phyloP scores from a whole-genome alignment of 345 rosid species.

The Hypericum androsaemum region DNA sequence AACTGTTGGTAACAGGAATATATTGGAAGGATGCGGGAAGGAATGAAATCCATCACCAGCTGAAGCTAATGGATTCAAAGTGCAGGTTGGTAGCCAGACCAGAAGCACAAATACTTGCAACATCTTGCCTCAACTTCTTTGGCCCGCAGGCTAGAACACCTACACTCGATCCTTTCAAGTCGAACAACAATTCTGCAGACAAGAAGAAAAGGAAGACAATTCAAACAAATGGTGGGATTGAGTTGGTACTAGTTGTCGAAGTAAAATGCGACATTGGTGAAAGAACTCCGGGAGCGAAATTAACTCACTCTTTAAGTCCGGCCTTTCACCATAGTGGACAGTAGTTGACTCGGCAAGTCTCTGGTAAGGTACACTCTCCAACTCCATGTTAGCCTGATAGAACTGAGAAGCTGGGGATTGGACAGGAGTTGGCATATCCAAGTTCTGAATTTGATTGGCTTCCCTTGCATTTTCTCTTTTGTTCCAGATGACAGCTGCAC shows the following conservation, averaged over 20 bases:
- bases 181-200: slow-evolving; percentile 14
- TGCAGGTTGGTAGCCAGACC: slow-evolving; percentile 13
- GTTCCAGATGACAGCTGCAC: slow-evolving; percentile 49
- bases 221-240: no score
- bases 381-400: slow-evolving; percentile 28
- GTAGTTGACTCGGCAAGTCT: slow-evolving; percentile 36
- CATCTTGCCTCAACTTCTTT: slow-evolving; percentile 21
- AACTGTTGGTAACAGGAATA: no score
- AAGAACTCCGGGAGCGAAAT: not conserved
- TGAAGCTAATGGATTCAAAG: slow-evolving; percentile 23
- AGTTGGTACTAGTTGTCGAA: no score
- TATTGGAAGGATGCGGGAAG: not conserved
- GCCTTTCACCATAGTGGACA: slow-evolving; percentile 51
- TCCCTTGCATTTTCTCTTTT: slow-evolving; percentile 32
- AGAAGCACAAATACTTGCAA: slow-evolving; percentile 19
- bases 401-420: slow-evolving; percentile 22
- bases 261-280: no score
- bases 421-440: slow-evolving; percentile 23
- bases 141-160: slow-evolving; percentile 24
- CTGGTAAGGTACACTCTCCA: slow-evolving; percentile 51
- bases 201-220: no score
- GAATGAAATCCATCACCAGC: slow-evolving; percentile 15
- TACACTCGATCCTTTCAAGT: slow-evolving; percentile 13
- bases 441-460: slow-evolving; percentile 31
- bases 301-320: slow-evolving; percentile 57